phyloP scores from a whole-genome alignment of 1,139 yeast genomes.

The Taphrina communis region DNA sequence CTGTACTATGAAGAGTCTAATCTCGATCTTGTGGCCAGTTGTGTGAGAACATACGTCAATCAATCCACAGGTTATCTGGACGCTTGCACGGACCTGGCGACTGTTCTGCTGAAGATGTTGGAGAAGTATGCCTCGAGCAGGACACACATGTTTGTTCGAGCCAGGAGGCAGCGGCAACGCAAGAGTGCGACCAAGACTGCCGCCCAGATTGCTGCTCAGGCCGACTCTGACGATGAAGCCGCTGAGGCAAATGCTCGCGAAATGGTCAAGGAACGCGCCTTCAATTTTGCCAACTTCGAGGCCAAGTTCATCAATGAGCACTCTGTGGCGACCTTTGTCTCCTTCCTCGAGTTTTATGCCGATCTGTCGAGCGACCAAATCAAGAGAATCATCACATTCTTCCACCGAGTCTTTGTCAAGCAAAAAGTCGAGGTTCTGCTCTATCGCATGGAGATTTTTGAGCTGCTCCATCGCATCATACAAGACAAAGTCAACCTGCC shows the following conservation, averaged over 20 bases:
- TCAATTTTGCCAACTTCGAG: conserved; percentile 58
- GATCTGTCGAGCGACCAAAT: conserved; percentile 69
- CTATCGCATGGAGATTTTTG: conserved; percentile 76
- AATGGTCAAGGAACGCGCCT: conserved; percentile 59
- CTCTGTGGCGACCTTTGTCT: conserved; percentile 60
- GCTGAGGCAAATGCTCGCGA: conserved; percentile 50
- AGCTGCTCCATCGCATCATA: conserved; percentile 59
- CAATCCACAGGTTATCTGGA: conserved; percentile 52
- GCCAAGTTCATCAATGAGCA: conserved; percentile 48
- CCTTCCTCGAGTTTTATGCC: conserved; percentile 60
- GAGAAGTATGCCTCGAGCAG: conserved; percentile 71
- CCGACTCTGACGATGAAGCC: conserved; percentile 55
- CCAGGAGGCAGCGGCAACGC: conserved; percentile 49
- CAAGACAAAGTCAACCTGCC: conserved; percentile 52
- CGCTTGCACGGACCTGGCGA: conserved; percentile 69
- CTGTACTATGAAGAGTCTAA: conserved; percentile 71
- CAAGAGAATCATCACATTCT: conserved; percentile 68
- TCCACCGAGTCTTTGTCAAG: conserved; percentile 73
- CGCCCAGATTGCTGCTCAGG: conserved; percentile 12
- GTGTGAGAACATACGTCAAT: conserved; percentile 72
- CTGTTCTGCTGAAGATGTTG: conserved; percentile 68
- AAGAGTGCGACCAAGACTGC: conserved; percentile 9
- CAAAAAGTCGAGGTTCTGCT: conserved; percentile 67
- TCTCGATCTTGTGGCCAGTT: conserved; percentile 61
- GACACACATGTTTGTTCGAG: conserved; percentile 47